These are phyloP conservation scores for Fusarium falciforme DNA, from an alignment of 2,329 filamentous ascomycete genomes.

Conservation along the genomic window DNA sequence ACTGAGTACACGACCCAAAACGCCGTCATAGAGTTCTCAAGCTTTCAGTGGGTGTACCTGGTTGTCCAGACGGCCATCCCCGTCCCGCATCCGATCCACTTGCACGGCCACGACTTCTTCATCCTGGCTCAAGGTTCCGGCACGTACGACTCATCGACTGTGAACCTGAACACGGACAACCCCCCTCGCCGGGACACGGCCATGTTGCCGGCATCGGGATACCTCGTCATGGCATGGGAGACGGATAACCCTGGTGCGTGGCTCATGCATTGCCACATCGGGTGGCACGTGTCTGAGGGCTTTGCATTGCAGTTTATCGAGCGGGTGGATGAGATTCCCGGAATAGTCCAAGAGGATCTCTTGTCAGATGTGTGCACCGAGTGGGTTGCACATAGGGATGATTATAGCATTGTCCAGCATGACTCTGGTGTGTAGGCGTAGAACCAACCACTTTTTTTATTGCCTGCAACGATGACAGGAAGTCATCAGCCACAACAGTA, in stretches of 20 bases:
- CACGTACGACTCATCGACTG: slow-evolving; percentile 20
- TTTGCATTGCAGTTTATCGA: neutral
- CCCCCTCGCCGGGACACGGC: slow-evolving; percentile 12
- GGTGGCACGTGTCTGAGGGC: neutral
- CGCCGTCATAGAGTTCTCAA: neutral
- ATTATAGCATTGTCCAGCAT: neutral
- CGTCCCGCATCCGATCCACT: slow-evolving; percentile 37
- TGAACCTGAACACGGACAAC: slow-evolving; percentile 17
- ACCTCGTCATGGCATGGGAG: slow-evolving; percentile 6
- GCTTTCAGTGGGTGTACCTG: neutral
- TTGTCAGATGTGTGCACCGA: neutral
- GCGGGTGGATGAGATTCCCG: neutral
- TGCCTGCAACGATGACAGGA: too few species aligned
- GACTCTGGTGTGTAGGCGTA: neutral
- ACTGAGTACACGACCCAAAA: neutral
- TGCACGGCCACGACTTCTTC: slow-evolving; percentile 43
- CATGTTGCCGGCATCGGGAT: slow-evolving; percentile 9
- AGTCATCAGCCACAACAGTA: too few species aligned
- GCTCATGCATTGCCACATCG: slow-evolving; percentile 16
- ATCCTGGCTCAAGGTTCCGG: slow-evolving; percentile 32
- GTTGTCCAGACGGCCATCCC: neutral
- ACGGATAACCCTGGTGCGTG: slow-evolving; percentile 10
- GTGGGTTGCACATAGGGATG: neutral
- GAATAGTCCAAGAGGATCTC: neutral
- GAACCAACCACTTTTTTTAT: neutral